Evolutionary conservation across 208 protist genomes (phyloP), one percentile per base, ranked within the genome.

Genomic region (Trypanosoma vivax): DNA sequence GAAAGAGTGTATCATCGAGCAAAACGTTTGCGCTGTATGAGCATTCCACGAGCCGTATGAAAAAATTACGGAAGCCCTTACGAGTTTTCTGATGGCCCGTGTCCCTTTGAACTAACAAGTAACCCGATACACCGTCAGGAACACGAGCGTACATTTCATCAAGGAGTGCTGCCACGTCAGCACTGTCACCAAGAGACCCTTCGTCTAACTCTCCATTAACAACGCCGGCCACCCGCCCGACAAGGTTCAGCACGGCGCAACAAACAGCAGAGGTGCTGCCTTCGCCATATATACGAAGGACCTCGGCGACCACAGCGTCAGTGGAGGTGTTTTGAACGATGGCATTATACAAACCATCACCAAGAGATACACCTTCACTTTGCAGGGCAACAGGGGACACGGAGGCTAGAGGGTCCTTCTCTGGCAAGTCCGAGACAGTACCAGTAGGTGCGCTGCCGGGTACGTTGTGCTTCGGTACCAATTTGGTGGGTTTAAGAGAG

Each of bases 111-210:
- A 77, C 74, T 10, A 89, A 66, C 30, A 88, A 59, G 50, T 92
- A 94, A 24, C 76, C 73, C 10, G 71, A 60, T n/a, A 76, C 79
- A 50, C 84, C 64, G 55, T 73, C 57, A 1, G 76, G 76, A n/a
- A 90, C 75, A 24, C 76, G 78, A 13, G 71, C 79, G 47, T 89
- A 94, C 25, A 92, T 71, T 56, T 90, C 83, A 27, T 94, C 83
- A n/a, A 94, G 73, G 14, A 92, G 41, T 18, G 84, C 54, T 9
- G 48, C 60, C 18, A 92, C 73, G 37, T 90, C 76, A 24, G 70
- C 70, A 23, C 72, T 79, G 14, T 88, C 81, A 3, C 58, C 61
- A 14, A 94, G 49, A 21, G 73, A 79, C 31, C 48, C 64, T 31
- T 37, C 48, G 25, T 86, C 78, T 25, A 92, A 54, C 70, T 92